Conservation (phyloP, 148 eudicot species). For the Rhododendron kiyosumense region DNA sequence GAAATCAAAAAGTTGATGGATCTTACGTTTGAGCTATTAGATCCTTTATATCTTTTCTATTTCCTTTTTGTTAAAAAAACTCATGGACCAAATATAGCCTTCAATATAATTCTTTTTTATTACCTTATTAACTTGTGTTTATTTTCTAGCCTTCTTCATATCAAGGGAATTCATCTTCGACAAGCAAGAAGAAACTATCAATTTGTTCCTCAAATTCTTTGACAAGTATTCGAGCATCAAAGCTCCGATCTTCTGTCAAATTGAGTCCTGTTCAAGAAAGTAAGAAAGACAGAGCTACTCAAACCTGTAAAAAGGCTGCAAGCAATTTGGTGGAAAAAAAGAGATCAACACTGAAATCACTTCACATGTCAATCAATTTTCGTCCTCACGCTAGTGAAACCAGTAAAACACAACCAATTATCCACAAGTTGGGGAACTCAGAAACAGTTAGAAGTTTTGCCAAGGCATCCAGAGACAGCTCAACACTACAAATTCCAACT, state of each 20-base stretch:
- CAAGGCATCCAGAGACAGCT: conserved; percentile 36
- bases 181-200: conserved; percentile 31
- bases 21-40: neutral
- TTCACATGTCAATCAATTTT: conserved; percentile 44
- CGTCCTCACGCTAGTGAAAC: conserved; percentile 20
- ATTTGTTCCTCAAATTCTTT: conserved; percentile 18
- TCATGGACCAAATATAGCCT: neutral
- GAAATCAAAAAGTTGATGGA: neutral
- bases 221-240: conserved; percentile 24
- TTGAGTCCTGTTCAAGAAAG: conserved; percentile 23
- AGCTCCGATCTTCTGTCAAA: conserved; percentile 33
- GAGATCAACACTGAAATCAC: conserved; percentile 24
- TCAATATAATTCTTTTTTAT: neutral
- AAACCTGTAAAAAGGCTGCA: conserved; percentile 15
- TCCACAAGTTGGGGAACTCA: conserved; percentile 29
- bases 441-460: conserved; percentile 35
- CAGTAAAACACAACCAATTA: conserved; percentile 29
- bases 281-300: conserved; percentile 24
- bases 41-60: neutral
- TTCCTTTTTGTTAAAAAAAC: neutral
- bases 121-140: conserved; percentile 5
- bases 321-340: conserved; percentile 28
- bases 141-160: conserved; percentile 31
- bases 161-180: conserved; percentile 20
- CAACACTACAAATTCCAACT: conserved; percentile 34